These are phyloP conservation scores for Leccinum longicurvipes DNA, from an alignment of 768 basidiomycete genomes.

Conservation along the genomic window DNA sequence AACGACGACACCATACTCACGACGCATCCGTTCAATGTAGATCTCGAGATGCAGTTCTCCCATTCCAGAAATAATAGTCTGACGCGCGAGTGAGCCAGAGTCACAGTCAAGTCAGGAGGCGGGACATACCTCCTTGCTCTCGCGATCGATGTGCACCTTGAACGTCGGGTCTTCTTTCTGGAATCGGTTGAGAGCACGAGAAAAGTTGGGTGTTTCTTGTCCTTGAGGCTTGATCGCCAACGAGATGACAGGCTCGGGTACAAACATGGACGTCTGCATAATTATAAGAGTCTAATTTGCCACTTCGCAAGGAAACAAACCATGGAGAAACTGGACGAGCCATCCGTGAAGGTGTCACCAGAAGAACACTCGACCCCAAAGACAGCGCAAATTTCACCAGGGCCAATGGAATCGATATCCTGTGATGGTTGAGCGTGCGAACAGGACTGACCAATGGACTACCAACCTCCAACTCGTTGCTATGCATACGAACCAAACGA, in stretches of 20 bases:
- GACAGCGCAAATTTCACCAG: constrained; percentile 98
- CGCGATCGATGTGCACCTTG: constrained; percentile 91
- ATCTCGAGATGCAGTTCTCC: constrained; percentile 98
- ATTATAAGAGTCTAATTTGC: background rate
- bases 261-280: constrained; percentile 90
- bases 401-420: constrained; percentile 92
- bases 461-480: constrained; percentile 95
- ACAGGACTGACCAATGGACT: background rate
- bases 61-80: constrained; percentile 99
- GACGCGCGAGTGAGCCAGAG: background rate
- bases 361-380: constrained; percentile 98
- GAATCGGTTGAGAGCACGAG: constrained; percentile 94
- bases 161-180: constrained; percentile 99
- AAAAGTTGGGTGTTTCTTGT: constrained; percentile 93
- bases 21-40: constrained; percentile 97
- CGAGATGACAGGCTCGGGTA: constrained; percentile 97
- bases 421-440: constrained; percentile 25
- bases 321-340: constrained; percentile 89
- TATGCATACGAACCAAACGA: constrained; percentile 94
- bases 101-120: background rate
- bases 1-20: constrained; percentile 94
- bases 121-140: constrained; percentile 80
- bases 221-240: constrained; percentile 90
- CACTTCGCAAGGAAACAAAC: constrained; percentile 40
- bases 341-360: constrained; percentile 97